Conservation (phyloP, 2,329 filamentous ascomycete genomes). For the Fusarium torreyae region DNA sequence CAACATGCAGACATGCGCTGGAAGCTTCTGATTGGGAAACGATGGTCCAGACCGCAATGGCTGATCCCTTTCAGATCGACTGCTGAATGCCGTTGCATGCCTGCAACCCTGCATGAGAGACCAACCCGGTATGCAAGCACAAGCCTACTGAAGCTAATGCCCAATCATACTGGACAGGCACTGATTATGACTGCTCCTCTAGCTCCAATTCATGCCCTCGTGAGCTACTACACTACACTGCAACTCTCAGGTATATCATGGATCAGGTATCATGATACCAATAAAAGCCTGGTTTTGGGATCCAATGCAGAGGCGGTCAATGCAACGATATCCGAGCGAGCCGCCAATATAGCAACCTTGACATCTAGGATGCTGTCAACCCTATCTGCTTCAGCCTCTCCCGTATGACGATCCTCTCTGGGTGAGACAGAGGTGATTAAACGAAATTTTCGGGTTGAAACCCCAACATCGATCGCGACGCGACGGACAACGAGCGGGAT, state of each 20-base stretch:
- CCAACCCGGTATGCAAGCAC: slow-evolving; percentile 38
- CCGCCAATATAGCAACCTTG: slow-evolving; percentile 20
- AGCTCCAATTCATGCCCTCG: slow-evolving; percentile 45
- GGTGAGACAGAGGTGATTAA: slow-evolving; percentile 21
- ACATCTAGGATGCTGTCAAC: slow-evolving; percentile 1
- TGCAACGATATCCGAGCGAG: slow-evolving; percentile 34
- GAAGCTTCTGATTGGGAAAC: slow-evolving; percentile 12
- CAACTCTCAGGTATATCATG: slow-evolving; percentile 41
- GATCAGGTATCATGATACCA: slow-evolving; percentile 38
- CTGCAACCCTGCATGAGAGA: slow-evolving; percentile 23
- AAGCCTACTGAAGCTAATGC: slow-evolving; percentile 16
- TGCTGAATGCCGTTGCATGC: slow-evolving; percentile 31
- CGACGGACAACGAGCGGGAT: slow-evolving; percentile 15
- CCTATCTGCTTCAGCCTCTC: background rate
- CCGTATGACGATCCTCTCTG: background rate
- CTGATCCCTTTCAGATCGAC: slow-evolving; percentile 20
- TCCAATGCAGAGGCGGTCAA: slow-evolving; percentile 38
- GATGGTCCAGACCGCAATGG: slow-evolving; percentile 35
- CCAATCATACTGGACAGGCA: slow-evolving; percentile 35
- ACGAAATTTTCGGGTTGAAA: slow-evolving; percentile 31
- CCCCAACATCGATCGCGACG: slow-evolving; percentile 13
- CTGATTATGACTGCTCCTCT: slow-evolving; percentile 35
- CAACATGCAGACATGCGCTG: slow-evolving; percentile 17
- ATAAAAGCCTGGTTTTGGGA: slow-evolving; percentile 30
- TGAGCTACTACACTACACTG: slow-evolving; percentile 37